These are phyloP conservation scores for Coemansia sp. DNA, from an alignment of 192 early-diverging fungal genomes.

Conservation along the genomic window DNA sequence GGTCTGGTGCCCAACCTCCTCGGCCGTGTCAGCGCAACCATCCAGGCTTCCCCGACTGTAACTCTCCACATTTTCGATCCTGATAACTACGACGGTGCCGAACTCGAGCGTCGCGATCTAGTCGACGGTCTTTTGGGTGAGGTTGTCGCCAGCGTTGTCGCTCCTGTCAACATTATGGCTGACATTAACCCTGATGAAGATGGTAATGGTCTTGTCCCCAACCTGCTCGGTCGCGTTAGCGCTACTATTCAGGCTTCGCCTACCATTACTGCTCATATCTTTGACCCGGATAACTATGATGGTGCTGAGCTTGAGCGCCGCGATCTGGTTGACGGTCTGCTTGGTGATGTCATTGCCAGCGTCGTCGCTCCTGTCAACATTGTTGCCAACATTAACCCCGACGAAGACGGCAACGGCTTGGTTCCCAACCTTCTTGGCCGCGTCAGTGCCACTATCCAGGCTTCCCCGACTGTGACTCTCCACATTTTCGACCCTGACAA, in stretches of 20 bases:
- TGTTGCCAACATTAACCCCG: slow-evolving; percentile 33
- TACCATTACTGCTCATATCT: slow-evolving; percentile 13
- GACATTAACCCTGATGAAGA: slow-evolving; percentile 17
- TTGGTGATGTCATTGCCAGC: slow-evolving; percentile 30
- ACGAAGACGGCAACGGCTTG: slow-evolving; percentile 21
- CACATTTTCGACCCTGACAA: slow-evolving; percentile 8
- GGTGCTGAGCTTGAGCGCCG: slow-evolving; percentile 15
- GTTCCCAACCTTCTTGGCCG: slow-evolving; percentile 24
- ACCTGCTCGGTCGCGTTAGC: slow-evolving; percentile 12
- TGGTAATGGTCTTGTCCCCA: slow-evolving; percentile 16
- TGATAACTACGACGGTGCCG: slow-evolving; percentile 3
- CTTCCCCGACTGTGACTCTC: slow-evolving; percentile 17
- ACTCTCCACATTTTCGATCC: slow-evolving; percentile 12
- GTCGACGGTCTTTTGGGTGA: neutral
- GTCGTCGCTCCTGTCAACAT: slow-evolving; percentile 34
- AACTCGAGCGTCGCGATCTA: neutral
- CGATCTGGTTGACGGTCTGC: slow-evolving; percentile 24
- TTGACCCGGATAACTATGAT: slow-evolving; percentile 14
- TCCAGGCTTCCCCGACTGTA: slow-evolving; percentile 26
- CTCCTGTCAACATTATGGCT: slow-evolving; percentile 1
- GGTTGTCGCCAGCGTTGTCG: slow-evolving; percentile 13
- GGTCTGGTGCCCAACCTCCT: slow-evolving; percentile 39
- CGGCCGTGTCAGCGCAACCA: slow-evolving; percentile 30
- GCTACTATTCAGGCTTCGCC: slow-evolving; percentile 17
- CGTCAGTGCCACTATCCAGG: slow-evolving; percentile 19